A percentile compares a stretch with the other conserved stretches of the same genome.
These are phyloP conservation scores for Aspergillus bertholletiae DNA, from an alignment of 495 filamentous ascomycete species.

Conservation along the genomic window DNA sequence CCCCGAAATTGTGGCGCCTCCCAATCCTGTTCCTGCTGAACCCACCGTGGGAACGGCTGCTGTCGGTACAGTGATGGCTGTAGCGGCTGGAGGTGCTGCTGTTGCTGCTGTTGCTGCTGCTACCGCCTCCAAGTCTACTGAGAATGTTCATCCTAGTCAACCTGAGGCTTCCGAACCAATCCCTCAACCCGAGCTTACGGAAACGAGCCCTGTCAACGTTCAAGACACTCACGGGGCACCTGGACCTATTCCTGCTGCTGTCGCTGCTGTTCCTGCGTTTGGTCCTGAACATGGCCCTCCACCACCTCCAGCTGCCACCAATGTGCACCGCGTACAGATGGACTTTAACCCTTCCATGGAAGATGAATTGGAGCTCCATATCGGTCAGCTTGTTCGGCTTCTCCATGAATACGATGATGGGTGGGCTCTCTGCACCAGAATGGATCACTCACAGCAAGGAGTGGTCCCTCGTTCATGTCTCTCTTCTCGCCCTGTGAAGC, in stretches of 20 bases:
- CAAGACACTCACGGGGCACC: conserved; percentile 29
- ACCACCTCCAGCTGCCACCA: conserved; percentile 37
- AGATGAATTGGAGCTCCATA: conserved; percentile 78
- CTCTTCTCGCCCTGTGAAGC: conserved; percentile 88
- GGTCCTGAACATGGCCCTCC: conserved; percentile 41
- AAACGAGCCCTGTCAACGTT: conserved; percentile 15
- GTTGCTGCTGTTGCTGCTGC: conserved; percentile 31
- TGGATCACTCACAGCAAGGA: conserved; percentile 88
- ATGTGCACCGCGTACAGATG: conserved; percentile 88
- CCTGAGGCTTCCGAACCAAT: conserved; percentile 21
- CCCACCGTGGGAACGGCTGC: conserved; percentile 23
- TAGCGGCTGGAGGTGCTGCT: conserved; percentile 29
- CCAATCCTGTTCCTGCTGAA: neutral
- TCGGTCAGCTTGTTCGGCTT: conserved; percentile 80
- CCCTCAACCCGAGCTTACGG: conserved; percentile 11
- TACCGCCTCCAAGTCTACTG: conserved; percentile 29
- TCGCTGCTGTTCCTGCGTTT: conserved; percentile 24
- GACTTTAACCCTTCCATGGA: conserved; percentile 92
- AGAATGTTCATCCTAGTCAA: conserved; percentile 28
- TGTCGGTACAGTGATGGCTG: conserved; percentile 38
- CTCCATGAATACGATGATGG: conserved; percentile 98
- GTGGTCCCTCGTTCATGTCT: conserved; percentile 92
- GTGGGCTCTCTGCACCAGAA: conserved; percentile 90
- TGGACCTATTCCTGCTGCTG: conserved; percentile 30
- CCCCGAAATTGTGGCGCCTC: neutral